phyloP scores from a whole-genome alignment of 345 rosid genomes.

The Dovyalis caffra region DNA sequence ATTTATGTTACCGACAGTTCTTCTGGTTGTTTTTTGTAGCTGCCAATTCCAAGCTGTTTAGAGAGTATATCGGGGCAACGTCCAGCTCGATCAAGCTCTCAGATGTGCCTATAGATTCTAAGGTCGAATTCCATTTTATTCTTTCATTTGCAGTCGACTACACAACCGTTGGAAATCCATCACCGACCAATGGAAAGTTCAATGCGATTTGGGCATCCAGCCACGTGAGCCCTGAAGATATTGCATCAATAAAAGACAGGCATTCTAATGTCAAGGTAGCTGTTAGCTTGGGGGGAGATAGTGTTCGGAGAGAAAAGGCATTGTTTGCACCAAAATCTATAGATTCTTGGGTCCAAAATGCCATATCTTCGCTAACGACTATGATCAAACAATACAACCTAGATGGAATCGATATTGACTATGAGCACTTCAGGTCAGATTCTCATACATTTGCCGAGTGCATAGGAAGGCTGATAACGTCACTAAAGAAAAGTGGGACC shows the following conservation, averaged over 20 bases:
- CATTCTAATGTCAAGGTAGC: background rate
- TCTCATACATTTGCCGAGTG: background rate
- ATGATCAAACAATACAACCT: background rate
- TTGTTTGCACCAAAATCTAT: slow-evolving; percentile 4
- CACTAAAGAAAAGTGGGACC: slow-evolving; percentile 1
- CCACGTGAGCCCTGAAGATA: background rate
- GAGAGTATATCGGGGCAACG: background rate
- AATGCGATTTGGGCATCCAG: background rate
- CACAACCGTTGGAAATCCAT: background rate
- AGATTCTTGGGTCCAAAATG: slow-evolving; percentile 10
- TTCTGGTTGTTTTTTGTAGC: background rate
- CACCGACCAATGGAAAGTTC: slow-evolving; percentile 12
- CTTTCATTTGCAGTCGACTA: slow-evolving; percentile 7
- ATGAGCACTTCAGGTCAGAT: slow-evolving; percentile 9
- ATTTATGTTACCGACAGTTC: no score
- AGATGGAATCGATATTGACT: slow-evolving; percentile 12
- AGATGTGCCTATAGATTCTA: background rate
- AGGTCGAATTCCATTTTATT: slow-evolving; percentile 7
- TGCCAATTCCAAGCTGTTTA: background rate
- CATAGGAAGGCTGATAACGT: background rate
- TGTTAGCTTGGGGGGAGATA: slow-evolving; percentile 2
- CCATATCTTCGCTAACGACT: background rate
- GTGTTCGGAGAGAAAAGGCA: background rate
- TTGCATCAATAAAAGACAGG: background rate
- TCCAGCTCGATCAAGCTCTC: background rate